Evolutionary conservation across 257 asterid species (phyloP).

Genomic region (Salvia miltiorrhiza): DNA sequence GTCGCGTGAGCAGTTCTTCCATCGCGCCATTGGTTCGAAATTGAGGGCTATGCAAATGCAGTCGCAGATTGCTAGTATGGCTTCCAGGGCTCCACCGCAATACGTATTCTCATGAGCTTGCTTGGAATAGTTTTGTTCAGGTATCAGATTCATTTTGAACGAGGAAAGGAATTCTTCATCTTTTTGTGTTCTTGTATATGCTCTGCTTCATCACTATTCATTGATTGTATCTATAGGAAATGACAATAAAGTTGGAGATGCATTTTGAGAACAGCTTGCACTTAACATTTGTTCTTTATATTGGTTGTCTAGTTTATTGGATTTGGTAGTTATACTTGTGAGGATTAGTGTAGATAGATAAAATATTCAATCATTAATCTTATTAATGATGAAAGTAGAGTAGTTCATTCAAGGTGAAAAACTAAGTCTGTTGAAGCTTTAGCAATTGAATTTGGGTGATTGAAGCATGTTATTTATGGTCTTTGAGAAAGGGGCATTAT

Average conservation of each 20-base stretch:
- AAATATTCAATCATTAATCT: no score
- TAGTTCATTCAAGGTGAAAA: neutral
- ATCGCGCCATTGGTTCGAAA: conserved; percentile 75
- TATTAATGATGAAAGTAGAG: no score
- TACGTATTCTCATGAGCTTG: conserved; percentile 25
- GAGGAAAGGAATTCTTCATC: neutral
- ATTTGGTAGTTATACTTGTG: neutral
- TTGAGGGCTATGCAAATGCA: conserved; percentile 87
- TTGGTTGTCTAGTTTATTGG: neutral
- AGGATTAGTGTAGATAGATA: neutral
- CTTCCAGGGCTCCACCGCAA: conserved; percentile 57
- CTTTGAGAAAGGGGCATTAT: neutral
- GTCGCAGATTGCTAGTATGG: conserved; percentile 84
- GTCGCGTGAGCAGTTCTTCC: conserved; percentile 80
- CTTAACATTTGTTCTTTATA: neutral
- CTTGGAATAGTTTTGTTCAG: neutral
- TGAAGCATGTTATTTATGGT: neutral
- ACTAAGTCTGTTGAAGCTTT: neutral
- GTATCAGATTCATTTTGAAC: conserved; percentile 1
- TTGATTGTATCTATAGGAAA: neutral
- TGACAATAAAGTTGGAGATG: neutral
- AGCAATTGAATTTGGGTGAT: neutral
- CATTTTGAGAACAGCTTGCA: neutral
- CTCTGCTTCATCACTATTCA: neutral
- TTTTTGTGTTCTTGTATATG: neutral